Conservation (phyloP, 75 land plant species). For the Larix kaempferi region DNA sequence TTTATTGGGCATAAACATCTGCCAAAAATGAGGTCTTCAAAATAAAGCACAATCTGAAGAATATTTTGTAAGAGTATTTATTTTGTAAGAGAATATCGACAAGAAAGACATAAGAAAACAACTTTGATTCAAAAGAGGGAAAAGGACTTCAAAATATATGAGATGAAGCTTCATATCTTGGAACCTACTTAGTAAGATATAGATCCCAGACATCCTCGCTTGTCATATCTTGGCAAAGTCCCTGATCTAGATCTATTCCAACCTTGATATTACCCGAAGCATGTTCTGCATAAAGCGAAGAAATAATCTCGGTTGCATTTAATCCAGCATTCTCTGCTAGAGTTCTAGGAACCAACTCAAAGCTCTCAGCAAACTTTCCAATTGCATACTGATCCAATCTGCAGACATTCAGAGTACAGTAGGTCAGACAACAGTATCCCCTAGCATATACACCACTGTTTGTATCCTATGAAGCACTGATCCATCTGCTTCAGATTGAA, state of each 20-base stretch:
- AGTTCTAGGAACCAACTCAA: conserved; percentile 94
- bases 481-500: no score
- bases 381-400: conserved; percentile 99
- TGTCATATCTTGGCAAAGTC: conserved; percentile 57
- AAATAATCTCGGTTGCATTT: conserved; percentile 90
- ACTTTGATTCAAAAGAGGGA: background rate
- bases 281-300: conserved; percentile 95
- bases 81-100: background rate
- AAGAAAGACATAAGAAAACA: background rate
- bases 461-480: no score
- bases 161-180: background rate
- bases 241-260: conserved; percentile 86
- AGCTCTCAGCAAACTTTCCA: conserved; percentile 93
- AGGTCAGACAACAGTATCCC: background rate
- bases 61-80: background rate
- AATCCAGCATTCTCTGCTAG: conserved; percentile 97
- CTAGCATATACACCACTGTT: no score
- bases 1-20: background rate
- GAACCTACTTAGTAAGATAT: conserved; percentile 73
- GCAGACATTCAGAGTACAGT: conserved; percentile 12
- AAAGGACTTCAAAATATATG: background rate
- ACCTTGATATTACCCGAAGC: conserved; percentile 78
- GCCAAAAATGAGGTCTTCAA: background rate
- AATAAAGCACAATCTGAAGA: no score
- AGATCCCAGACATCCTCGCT: conserved; percentile 80